Base-by-base conservation (phyloP, 257 asterid species). In the Paulownia fortunei region DNA sequence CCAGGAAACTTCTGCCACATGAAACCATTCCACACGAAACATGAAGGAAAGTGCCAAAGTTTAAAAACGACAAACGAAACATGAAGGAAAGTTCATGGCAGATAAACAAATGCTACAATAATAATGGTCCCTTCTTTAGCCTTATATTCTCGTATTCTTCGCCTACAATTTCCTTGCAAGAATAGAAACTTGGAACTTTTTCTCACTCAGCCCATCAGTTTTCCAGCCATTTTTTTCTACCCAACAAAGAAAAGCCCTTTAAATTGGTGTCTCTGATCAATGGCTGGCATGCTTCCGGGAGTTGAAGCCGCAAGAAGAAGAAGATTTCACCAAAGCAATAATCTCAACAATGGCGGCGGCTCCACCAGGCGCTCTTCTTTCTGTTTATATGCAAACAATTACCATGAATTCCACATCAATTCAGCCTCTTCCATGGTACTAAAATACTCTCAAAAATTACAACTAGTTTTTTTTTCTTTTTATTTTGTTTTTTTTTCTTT, bases 201-300 rank as follows among this genome's bases (percentile, higher is more conserved):
- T 41, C 10, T 42, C 58, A 13, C 39, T 21, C 18, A 44, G 24
- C 18, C 55, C 2, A 5, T 2, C 0, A 11, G 2, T 6, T 44
- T n/a, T 18, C 21, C 54, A 34, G 21, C n/a, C n/a, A n/a, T 15
- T 18, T 54, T 54, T 4, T 54, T 54, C 60, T 54, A 54, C 10
- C 27, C 26, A n/a, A n/a, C 10, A 18, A 41, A 41, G 0, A 41
- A 41, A 41, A 41, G 9, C 2, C 12, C 13, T 13, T 41, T 41
- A 8, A 47, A 69, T 69, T 41, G 46, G 46, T 15, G 11, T 10
- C 16, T 10, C 34, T 15, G 62, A 46, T 18, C 54, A 21, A 82
- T 85, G 86, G 79, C 89, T 42, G 86, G 86, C n/a, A 72, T 77
- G 79, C 83, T 85, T 15, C 83, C 89, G 12, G 89, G 89, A 49